A percentile compares a stretch with the other conserved stretches of the same genome.
Conservation (phyloP, 1,284 basidiomycete genomes). For the Ganoderma boninense region DNA sequence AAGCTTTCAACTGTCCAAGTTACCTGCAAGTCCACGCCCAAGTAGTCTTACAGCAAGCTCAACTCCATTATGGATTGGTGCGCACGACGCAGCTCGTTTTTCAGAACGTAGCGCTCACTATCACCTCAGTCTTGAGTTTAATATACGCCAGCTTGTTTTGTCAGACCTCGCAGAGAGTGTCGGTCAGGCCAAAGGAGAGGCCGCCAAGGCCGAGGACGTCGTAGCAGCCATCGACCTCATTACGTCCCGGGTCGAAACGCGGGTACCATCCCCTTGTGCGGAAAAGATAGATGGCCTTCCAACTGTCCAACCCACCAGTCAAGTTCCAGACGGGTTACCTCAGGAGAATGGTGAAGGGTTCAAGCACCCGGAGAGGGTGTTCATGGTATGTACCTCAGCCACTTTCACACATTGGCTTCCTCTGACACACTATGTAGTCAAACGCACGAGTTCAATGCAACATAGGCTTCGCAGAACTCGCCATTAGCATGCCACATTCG, state of each 20-base stretch:
- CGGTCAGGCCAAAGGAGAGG: constrained; percentile 55
- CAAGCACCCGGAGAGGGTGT: constrained; percentile 49
- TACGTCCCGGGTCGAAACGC: constrained; percentile 64
- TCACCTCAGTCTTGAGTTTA: constrained; percentile 66
- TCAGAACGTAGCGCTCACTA: neutral
- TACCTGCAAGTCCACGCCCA: neutral
- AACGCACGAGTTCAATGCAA: constrained; percentile 77
- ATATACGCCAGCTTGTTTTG: constrained; percentile 84
- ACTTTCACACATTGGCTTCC: neutral
- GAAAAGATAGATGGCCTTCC: constrained; percentile 14
- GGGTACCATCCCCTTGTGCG: constrained; percentile 36
- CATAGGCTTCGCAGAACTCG: constrained; percentile 79
- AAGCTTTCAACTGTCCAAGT: neutral
- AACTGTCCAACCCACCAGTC: neutral
- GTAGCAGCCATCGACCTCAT: constrained; percentile 63
- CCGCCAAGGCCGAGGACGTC: constrained; percentile 36
- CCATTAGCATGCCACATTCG: constrained; percentile 66
- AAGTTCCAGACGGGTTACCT: constrained; percentile 18
- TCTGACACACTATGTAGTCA: constrained; percentile 42
- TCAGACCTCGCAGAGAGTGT: constrained; percentile 80
- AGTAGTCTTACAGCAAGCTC: neutral
- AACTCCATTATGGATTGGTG: constrained; percentile 10
- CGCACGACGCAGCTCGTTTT: neutral
- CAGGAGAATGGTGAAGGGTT: constrained; percentile 28
- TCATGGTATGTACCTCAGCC: constrained; percentile 58